These are phyloP conservation scores for Avena atlantica DNA, from an alignment of 176 grass and related monocot genomes.

Conservation along the genomic window DNA sequence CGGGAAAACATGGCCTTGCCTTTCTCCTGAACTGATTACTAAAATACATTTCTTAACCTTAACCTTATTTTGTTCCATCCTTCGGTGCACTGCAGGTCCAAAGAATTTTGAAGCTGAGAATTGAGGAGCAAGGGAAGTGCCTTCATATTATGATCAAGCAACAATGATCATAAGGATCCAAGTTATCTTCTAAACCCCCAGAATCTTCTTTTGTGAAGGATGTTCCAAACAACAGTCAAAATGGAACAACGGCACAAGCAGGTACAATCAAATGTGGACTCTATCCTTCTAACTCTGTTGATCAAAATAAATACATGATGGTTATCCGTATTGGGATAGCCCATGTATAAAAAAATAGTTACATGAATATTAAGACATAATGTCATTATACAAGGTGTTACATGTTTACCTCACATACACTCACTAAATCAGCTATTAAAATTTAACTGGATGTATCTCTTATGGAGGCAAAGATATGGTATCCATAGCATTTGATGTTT, in stretches of 20 bases:
- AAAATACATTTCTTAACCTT: neutral
- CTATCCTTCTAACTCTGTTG: too few species aligned
- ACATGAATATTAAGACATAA: too few species aligned
- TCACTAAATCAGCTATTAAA: too few species aligned
- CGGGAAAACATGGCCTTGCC: neutral
- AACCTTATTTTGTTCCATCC: slow-evolving; percentile 2
- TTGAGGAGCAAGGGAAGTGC: slow-evolving; percentile 83
- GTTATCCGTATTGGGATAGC: too few species aligned
- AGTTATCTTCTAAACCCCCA: slow-evolving; percentile 43
- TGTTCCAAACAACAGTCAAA: slow-evolving; percentile 43
- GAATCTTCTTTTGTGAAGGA: slow-evolving; percentile 44
- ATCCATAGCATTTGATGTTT: too few species aligned
- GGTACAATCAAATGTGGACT: neutral
- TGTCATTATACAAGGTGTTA: too few species aligned
- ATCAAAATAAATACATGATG: too few species aligned
- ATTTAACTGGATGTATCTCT: too few species aligned
- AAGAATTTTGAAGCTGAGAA: slow-evolving; percentile 84
- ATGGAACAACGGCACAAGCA: slow-evolving; percentile 44
- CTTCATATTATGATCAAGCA: slow-evolving; percentile 87
- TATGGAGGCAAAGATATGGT: too few species aligned
- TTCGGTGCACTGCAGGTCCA: slow-evolving; percentile 54
- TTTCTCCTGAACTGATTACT: neutral
- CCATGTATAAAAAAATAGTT: too few species aligned
- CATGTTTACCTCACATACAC: too few species aligned
- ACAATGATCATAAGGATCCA: slow-evolving; percentile 49